Percentiles rank a stretch among this genome's conserved stretches.
These are phyloP conservation scores for Crassisporium funariophilum DNA, from an alignment of 768 basidiomycete genomes.

Conservation along the genomic window DNA sequence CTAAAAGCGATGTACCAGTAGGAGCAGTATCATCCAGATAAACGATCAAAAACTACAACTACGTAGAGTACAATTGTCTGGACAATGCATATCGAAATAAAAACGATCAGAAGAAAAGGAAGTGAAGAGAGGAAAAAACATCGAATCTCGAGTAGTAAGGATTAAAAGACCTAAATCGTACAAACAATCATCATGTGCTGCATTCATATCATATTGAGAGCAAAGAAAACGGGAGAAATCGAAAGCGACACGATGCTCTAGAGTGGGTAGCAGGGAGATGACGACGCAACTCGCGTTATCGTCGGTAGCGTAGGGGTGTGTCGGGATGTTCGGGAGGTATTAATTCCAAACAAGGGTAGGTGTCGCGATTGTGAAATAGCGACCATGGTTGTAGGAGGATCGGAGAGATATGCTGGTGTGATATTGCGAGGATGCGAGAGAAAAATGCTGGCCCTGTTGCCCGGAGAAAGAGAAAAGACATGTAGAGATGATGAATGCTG, in stretches of 20 bases:
- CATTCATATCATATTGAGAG: conserved; percentile 18
- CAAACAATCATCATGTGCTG: conserved; percentile 28
- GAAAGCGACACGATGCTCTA: conserved; percentile 8
- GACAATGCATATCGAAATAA: background rate
- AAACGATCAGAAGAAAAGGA: background rate
- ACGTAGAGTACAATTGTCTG: background rate
- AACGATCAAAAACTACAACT: background rate
- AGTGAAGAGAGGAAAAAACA: conserved; percentile 9
- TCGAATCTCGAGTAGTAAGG: conserved; percentile 19
- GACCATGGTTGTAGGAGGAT: no score
- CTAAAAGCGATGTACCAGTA: background rate
- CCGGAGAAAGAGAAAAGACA: conserved; percentile 7
- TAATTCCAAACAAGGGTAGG: conserved; percentile 17
- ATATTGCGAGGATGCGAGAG: conserved; percentile 1
- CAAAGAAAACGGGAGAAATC: conserved; percentile 11
- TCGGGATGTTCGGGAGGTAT: conserved; percentile 11
- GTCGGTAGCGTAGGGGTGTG: background rate
- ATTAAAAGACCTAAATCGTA: conserved; percentile 26
- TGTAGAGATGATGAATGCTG: conserved; percentile 10
- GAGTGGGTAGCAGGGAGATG: background rate
- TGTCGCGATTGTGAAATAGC: conserved; percentile 10
- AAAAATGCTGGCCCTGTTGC: conserved; percentile 4
- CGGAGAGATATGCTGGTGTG: no score
- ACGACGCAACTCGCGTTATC: background rate
- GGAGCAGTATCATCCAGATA: background rate